phyloP scores from a whole-genome alignment of 371 early-diverging fungal genomes.

The Vairimorpha ceranae region DNA sequence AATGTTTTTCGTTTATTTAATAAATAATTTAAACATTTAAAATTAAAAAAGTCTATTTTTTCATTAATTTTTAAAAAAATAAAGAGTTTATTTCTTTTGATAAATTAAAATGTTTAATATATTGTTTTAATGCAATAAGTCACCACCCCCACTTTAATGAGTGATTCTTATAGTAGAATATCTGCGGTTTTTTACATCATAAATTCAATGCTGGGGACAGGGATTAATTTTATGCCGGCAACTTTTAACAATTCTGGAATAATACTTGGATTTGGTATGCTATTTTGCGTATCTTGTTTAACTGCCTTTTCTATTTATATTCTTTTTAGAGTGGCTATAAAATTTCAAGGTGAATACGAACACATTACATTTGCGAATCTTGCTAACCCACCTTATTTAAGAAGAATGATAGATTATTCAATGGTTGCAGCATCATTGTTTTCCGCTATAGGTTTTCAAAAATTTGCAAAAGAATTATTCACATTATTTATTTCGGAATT shows the following conservation, averaged over 20 bases:
- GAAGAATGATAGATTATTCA: neutral
- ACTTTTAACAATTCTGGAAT: neutral
- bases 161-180: no score
- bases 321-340: neutral
- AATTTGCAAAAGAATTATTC: neutral
- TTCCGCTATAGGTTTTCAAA: neutral
- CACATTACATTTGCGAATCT: neutral
- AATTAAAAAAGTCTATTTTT: no score
- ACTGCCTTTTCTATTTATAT: neutral
- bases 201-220: neutral
- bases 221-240: conserved; percentile 1
- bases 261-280: neutral
- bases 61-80: no score
- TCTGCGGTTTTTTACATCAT: neutral
- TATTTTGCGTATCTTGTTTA: neutral
- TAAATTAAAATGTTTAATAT: no score
- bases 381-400: neutral
- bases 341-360: neutral
- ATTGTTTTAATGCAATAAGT: no score
- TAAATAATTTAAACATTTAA: no score
- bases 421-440: neutral
- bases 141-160: no score
- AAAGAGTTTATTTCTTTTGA: no score
- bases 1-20: no score
- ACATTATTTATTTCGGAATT: neutral